Percentiles rank a stretch among this genome's conserved stretches.
These are phyloP conservation scores for Psilocybe subaeruginosa DNA, from an alignment of 768 basidiomycete species.

Conservation along the genomic window DNA sequence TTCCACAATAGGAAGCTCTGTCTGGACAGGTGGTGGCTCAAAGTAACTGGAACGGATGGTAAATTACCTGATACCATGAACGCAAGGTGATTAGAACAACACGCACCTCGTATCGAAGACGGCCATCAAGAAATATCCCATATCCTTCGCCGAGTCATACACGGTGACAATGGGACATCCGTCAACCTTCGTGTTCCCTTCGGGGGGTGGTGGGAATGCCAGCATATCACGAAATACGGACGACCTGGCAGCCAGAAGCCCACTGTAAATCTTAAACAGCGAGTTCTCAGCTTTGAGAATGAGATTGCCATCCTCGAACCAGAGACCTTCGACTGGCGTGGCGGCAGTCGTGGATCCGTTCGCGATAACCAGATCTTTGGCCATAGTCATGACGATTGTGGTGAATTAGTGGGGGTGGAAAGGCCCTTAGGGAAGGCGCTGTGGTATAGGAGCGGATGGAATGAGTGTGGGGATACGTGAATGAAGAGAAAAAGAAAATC, in stretches of 20 bases:
- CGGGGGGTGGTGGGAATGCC: conserved; percentile 34
- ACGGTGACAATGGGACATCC: conserved; percentile 36
- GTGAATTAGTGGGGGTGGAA: not conserved
- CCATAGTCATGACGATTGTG: conserved; percentile 4
- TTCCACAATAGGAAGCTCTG: conserved; percentile 32
- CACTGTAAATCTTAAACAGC: conserved; percentile 38
- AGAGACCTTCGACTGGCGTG: conserved; percentile 25
- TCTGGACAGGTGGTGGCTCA: conserved; percentile 34
- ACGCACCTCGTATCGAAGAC: conserved; percentile 38
- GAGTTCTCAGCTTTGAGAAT: conserved; percentile 37
- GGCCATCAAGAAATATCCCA: conserved; percentile 36
- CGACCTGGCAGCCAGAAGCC: conserved; percentile 35
- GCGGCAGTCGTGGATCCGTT: conserved; percentile 6
- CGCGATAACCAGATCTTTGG: not conserved
- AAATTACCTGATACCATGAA: not conserved
- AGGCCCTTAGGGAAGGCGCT: not conserved
- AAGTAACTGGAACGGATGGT: conserved; percentile 28
- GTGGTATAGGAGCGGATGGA: conserved; percentile 3
- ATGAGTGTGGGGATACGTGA: not conserved
- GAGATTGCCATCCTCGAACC: conserved; percentile 45
- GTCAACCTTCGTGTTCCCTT: conserved; percentile 28
- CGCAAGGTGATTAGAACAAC: not conserved
- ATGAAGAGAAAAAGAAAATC: not conserved
- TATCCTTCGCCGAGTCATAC: conserved; percentile 35
- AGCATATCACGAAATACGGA: conserved; percentile 43